A percentile compares a stretch with the other conserved stretches of the same genome.
Evolutionary conservation across 257 asterid species (phyloP).

Genomic region (Anisodus acutangulus): DNA sequence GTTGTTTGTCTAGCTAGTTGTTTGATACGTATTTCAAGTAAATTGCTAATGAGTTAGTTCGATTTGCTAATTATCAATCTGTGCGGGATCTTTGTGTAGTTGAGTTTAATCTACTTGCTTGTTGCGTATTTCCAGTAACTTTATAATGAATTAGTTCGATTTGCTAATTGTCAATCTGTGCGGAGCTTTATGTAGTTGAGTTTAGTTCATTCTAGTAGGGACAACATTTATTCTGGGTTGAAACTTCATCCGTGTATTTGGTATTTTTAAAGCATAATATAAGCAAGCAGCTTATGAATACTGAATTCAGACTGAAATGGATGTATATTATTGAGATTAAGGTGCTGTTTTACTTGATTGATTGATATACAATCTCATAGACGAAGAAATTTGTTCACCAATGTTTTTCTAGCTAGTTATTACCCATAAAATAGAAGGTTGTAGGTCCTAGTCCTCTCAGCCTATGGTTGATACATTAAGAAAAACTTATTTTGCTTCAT

Average conservation of each 20-base stretch:
- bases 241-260: no score
- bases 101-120: neutral
- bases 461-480: no score
- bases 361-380: neutral
- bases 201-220: neutral
- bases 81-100: neutral
- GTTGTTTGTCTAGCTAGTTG: no score
- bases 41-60: no score
- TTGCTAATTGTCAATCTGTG: neutral
- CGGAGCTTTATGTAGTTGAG: neutral
- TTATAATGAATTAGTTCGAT: neutral
- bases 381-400: neutral
- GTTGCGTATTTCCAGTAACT: neutral
- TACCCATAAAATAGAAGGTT: no score
- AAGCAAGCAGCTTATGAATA: neutral
- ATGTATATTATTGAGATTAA: neutral
- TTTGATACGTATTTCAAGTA: no score
- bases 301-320: neutral
- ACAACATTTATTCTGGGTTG: no score
- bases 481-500: no score
- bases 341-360: neutral
- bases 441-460: no score
- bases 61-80: neutral
- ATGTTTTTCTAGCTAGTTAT: neutral
- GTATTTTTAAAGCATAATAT: neutral